phyloP scores from a whole-genome alignment of 257 asterid species.

The Schizonepeta tenuifolia region DNA sequence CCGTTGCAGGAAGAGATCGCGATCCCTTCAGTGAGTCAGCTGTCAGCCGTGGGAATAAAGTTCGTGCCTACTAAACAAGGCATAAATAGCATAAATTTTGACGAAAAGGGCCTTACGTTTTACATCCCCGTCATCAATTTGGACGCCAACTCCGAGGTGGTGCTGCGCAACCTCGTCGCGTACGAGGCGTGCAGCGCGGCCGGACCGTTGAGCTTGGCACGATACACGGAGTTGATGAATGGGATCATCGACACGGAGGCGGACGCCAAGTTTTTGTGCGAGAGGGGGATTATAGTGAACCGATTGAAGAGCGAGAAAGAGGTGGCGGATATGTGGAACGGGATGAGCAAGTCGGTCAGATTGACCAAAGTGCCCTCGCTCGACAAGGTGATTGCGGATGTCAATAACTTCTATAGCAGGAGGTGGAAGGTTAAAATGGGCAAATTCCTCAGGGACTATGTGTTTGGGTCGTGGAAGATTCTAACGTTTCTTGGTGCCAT shows the following conservation, averaged over 20 bases:
- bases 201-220: slow-evolving; percentile 56
- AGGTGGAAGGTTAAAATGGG: slow-evolving; percentile 61
- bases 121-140: slow-evolving; percentile 35
- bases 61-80: slow-evolving; percentile 37
- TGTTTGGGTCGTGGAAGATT: slow-evolving; percentile 65
- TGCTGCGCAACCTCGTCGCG: slow-evolving; percentile 40
- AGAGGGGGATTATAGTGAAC: slow-evolving; percentile 58
- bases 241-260: slow-evolving; percentile 61
- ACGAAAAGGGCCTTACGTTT: slow-evolving; percentile 28
- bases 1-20: slow-evolving; percentile 46
- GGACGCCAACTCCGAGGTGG: slow-evolving; percentile 44
- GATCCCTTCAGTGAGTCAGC: slow-evolving; percentile 50
- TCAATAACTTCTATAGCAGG: slow-evolving; percentile 54
- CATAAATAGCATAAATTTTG: slow-evolving; percentile 36
- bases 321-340: slow-evolving; percentile 75
- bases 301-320: slow-evolving; percentile 71
- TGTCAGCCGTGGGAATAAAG: slow-evolving; percentile 34
- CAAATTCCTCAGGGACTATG: slow-evolving; percentile 51
- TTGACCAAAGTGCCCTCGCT: slow-evolving; percentile 69
- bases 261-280: slow-evolving; percentile 58
- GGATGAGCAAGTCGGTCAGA: slow-evolving; percentile 62
- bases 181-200: slow-evolving; percentile 54
- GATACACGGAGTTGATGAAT: slow-evolving; percentile 71
- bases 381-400: slow-evolving; percentile 66
- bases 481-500: slow-evolving; percentile 56